Evolutionary conservation across 2,329 filamentous ascomycete genomes (phyloP).

Genomic region (Colletotrichum limetticola): DNA sequence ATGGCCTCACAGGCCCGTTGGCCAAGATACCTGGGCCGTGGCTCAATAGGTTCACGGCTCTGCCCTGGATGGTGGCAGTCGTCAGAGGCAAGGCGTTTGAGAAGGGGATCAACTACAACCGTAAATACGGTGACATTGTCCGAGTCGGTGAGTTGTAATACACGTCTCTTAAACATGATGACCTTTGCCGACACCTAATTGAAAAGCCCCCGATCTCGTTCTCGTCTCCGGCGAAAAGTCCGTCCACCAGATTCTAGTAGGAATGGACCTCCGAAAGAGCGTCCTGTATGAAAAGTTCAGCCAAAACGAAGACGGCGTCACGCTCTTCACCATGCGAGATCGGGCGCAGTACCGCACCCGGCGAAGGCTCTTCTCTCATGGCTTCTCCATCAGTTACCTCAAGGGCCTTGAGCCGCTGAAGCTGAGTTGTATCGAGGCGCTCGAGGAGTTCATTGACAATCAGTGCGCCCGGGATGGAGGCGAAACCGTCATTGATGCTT

Average conservation of each 20-base stretch:
- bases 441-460: neutral
- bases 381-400: neutral
- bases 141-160: neutral
- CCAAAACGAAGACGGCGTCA: neutral
- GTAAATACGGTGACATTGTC: neutral
- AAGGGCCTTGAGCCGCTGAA: neutral
- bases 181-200: neutral
- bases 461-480: neutral
- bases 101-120: neutral
- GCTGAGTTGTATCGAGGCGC: neutral
- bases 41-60: neutral
- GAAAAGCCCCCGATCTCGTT: neutral
- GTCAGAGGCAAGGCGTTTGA: neutral
- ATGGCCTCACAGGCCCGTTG: neutral
- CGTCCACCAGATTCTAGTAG: neutral
- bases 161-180: neutral
- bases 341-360: constrained; percentile 3
- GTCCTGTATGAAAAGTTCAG: constrained; percentile 15
- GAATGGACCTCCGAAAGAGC: neutral
- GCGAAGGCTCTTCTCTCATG: neutral
- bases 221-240: neutral
- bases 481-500: neutral
- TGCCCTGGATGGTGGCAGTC: neutral
- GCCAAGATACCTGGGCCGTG: neutral
- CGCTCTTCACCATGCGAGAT: constrained; percentile 20